Conservation (phyloP, 1,284 basidiomycete genomes). For the Apiotrichum mycotoxinovorans region DNA sequence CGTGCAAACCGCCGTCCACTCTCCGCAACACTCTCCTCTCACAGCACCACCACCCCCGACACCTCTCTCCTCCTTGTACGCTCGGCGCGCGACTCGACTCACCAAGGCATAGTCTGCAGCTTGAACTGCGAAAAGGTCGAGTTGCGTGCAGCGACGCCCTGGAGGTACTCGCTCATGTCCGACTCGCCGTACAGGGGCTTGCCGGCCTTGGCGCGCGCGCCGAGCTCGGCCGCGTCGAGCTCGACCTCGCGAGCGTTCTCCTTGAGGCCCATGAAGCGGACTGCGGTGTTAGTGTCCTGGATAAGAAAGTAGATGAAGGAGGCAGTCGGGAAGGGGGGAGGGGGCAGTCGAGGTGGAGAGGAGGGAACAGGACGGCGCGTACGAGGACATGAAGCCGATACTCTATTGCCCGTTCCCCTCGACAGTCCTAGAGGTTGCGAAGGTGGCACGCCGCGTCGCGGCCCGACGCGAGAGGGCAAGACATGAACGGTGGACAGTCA, state of each 20-base stretch:
- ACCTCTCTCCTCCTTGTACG: not conserved
- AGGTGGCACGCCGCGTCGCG: no score
- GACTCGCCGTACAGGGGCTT: constrained; percentile 81
- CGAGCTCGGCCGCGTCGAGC: constrained; percentile 71
- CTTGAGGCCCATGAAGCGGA: constrained; percentile 94
- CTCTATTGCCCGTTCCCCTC: no score
- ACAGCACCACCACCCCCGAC: not conserved
- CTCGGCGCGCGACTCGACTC: constrained; percentile 51
- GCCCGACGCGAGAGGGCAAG: no score
- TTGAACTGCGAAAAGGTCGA: constrained; percentile 89
- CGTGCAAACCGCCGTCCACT: no score
- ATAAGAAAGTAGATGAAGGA: not conserved
- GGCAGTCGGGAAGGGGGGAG: not conserved
- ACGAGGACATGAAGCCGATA: not conserved
- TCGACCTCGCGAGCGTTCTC: constrained; percentile 84
- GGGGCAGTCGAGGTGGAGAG: not conserved
- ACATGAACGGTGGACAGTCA: no score
- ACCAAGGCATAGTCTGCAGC: constrained; percentile 62
- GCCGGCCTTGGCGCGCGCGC: constrained; percentile 65
- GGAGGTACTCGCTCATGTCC: constrained; percentile 78
- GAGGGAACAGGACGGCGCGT: no score
- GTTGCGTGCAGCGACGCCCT: constrained; percentile 83
- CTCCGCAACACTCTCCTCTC: no score
- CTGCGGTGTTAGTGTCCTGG: constrained; percentile 51
- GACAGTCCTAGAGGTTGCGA: no score